These are phyloP conservation scores for Haemoproteus tartakovskyi DNA, from an alignment of 169 alveolate genomes.

Conservation along the genomic window DNA sequence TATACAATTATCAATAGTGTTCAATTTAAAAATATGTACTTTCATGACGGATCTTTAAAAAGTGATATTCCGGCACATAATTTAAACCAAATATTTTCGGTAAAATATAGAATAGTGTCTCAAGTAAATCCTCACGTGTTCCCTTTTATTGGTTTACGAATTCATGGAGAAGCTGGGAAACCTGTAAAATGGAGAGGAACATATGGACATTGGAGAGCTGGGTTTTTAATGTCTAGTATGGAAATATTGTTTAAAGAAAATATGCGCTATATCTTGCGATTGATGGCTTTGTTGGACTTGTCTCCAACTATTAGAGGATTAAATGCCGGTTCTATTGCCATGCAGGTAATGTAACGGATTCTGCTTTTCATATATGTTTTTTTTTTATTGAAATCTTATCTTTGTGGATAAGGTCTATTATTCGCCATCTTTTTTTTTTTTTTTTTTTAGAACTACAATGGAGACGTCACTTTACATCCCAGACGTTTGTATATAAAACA, in stretches of 20 bases:
- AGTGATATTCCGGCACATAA: slow-evolving; percentile 69
- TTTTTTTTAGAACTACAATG: slow-evolving; percentile 75
- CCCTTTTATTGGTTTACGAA: slow-evolving; percentile 70
- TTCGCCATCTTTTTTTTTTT: too few relatives aligned
- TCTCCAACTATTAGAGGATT: slow-evolving; percentile 74
- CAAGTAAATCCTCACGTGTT: slow-evolving; percentile 74
- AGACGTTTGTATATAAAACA: slow-evolving; percentile 53
- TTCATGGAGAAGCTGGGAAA: slow-evolving; percentile 75
- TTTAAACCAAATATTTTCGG: slow-evolving; percentile 63
- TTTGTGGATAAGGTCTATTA: too few relatives aligned
- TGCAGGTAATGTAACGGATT: slow-evolving; percentile 67
- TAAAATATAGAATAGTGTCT: slow-evolving; percentile 63
- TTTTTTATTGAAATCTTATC: too few relatives aligned
- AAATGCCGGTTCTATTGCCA: slow-evolving; percentile 70
- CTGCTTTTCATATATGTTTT: too few relatives aligned
- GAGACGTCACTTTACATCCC: slow-evolving; percentile 73
- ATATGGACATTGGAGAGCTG: slow-evolving; percentile 71
- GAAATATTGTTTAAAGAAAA: slow-evolving; percentile 70
- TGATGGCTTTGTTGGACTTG: slow-evolving; percentile 71
- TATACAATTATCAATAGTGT: slow-evolving; percentile 58
- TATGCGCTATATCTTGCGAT: slow-evolving; percentile 64
- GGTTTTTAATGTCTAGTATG: slow-evolving; percentile 69
- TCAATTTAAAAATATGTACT: slow-evolving; percentile 65
- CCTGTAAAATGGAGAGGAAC: slow-evolving; percentile 73
- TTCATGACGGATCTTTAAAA: slow-evolving; percentile 72